Conservation (phyloP, 768 basidiomycete species). For the Rhizopogon sp. region DNA sequence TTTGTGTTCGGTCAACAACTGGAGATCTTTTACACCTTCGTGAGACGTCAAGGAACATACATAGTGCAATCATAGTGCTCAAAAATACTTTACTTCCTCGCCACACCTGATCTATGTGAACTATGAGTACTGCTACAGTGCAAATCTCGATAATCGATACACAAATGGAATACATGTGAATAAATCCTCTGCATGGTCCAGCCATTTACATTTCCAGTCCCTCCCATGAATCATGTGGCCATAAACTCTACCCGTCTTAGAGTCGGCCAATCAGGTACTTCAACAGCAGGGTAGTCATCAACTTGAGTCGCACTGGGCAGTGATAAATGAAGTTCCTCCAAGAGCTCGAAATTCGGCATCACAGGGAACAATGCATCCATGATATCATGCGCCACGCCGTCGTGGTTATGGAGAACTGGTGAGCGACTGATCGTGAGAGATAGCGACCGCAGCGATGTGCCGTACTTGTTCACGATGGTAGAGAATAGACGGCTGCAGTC, state of each 20-base stretch:
- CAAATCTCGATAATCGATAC: constrained; percentile 7
- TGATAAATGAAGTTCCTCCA: neutral
- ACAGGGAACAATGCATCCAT: neutral
- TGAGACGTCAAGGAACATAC: too few relatives aligned
- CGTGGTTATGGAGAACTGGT: neutral
- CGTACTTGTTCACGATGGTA: neutral
- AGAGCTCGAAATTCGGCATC: neutral
- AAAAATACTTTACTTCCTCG: constrained; percentile 36
- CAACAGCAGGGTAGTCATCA: neutral
- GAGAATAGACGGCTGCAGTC: neutral
- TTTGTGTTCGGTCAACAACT: neutral
- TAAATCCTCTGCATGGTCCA: neutral
- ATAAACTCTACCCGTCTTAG: neutral
- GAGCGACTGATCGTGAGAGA: neutral
- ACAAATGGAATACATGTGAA: constrained; percentile 4
- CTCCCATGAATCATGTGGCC: neutral
- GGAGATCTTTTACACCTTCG: neutral
- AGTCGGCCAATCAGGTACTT: neutral
- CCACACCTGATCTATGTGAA: constrained; percentile 35
- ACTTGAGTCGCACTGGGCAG: neutral
- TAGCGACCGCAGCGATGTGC: neutral
- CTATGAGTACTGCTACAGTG: constrained; percentile 24
- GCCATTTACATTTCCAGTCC: neutral
- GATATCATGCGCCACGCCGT: neutral
- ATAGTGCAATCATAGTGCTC: neutral